Evolutionary conservation across 257 asterid species (phyloP), one percentile per base, ranked within the genome.

Genomic region (Solanum piurae): DNA sequence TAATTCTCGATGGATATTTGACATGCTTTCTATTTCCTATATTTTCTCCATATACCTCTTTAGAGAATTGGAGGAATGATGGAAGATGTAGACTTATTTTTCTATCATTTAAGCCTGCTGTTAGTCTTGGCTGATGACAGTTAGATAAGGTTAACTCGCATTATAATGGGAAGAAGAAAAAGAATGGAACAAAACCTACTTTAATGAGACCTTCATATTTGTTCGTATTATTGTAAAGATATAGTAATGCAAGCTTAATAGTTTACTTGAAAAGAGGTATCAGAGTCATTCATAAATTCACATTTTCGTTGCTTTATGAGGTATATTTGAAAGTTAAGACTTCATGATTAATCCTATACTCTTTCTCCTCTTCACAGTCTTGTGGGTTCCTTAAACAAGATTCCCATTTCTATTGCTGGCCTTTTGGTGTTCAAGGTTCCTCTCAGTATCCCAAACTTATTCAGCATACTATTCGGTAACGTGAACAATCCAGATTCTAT

Each of bases 331-430:
- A 6, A 75, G 80, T 75, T 36, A 21, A 16, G 18, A 20, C 25
- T 42, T 77, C 14, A 12, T 77, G 62, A 77, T 76, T 76, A 76
- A n/a, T 76, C 37, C 64, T 77, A 7, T 9, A 16, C 40, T 80
- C 34, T 86, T 69, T 73, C 83, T 88, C 25, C 83, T 27, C 20
- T 86, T 82, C 71, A 88, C 90, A 92, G 94, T 85, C 89, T 92
- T 55, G 94, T 91, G 27, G 94, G 94, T 49, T 92, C 94, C 88
- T 88, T 92, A 29, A 92, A 92, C 90, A 92, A 92, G 90, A 89
- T 92, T 84, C 94, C 94, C 18, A 89, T 92, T 85, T 92, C 94
- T 21, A 77, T 92, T 74, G 91, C 91, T 33, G 94, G 94, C 23
- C 58, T 92, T 69, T 2, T 91, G 86, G 36, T 92, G 82, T 92